Evolutionary conservation across 2,329 filamentous ascomycete genomes (phyloP).

Genomic region (Cadophora gregata): DNA sequence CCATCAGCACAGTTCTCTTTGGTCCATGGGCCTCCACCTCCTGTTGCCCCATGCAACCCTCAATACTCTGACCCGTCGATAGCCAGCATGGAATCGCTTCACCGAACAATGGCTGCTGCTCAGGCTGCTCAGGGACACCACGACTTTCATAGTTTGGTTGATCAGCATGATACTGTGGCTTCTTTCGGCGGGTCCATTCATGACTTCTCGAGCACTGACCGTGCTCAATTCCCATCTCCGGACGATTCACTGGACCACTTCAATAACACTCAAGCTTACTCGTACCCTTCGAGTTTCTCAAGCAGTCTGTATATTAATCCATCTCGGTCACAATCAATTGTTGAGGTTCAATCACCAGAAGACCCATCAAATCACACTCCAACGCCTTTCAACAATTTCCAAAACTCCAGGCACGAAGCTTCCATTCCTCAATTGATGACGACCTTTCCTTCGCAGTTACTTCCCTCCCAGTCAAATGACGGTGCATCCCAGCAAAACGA

Average conservation of each 20-base stretch:
- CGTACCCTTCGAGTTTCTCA: slow-evolving; percentile 31
- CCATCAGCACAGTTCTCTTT: slow-evolving; percentile 30
- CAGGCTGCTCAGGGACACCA: slow-evolving; percentile 32
- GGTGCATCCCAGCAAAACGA: slow-evolving; percentile 17
- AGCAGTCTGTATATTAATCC: slow-evolving; percentile 30
- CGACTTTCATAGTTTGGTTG: slow-evolving; percentile 31
- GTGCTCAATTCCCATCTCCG: slow-evolving; percentile 38
- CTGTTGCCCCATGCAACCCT: slow-evolving; percentile 39
- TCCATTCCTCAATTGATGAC: slow-evolving; percentile 29
- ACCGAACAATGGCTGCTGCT: slow-evolving; percentile 38
- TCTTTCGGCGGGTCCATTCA: slow-evolving; percentile 31
- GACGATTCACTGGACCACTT: slow-evolving; percentile 28
- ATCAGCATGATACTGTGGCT: slow-evolving; percentile 29
- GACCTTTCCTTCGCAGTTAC: slow-evolving; percentile 37
- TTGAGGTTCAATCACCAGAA: slow-evolving; percentile 29
- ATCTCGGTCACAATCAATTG: slow-evolving; percentile 26
- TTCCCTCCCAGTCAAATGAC: slow-evolving; percentile 27
- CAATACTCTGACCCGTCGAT: slow-evolving; percentile 39
- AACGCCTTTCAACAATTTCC: slow-evolving; percentile 34
- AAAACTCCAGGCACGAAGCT: slow-evolving; percentile 23
- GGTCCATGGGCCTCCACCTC: slow-evolving; percentile 34
- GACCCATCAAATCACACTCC: slow-evolving; percentile 32
- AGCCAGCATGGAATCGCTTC: slow-evolving; percentile 41
- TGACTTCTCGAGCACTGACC: slow-evolving; percentile 30
- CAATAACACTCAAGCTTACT: slow-evolving; percentile 28